Evolutionary conservation across 345 rosid genomes (phyloP).

Genomic region (Populus ilicifolia): DNA sequence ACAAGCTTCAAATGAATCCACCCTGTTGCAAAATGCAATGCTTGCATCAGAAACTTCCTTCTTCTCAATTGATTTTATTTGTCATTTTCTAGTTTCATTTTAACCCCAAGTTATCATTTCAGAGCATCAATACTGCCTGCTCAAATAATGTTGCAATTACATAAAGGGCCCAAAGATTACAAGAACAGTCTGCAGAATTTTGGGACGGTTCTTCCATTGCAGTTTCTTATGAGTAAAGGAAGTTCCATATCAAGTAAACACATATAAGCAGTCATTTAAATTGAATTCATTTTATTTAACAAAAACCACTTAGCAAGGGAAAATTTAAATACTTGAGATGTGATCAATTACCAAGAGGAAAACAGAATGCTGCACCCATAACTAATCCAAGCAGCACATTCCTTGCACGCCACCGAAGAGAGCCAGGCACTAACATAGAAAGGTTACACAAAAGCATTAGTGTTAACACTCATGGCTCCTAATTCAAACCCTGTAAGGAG

Average conservation of each 20-base stretch:
- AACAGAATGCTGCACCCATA: slow-evolving; percentile 73
- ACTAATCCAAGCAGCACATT: slow-evolving; percentile 74
- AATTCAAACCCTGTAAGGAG: neutral
- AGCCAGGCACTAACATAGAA: slow-evolving; percentile 67
- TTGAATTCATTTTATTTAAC: neutral
- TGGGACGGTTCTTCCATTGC: neutral
- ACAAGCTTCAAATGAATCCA: slow-evolving; percentile 85
- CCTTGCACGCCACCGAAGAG: slow-evolving; percentile 75
- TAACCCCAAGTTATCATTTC: neutral
- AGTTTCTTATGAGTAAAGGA: neutral
- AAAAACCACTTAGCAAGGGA: neutral
- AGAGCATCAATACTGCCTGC: neutral
- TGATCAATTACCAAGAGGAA: slow-evolving; percentile 60
- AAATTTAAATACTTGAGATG: neutral
- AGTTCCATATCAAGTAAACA: neutral
- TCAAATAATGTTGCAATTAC: neutral
- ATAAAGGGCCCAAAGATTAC: neutral
- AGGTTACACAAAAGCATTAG: neutral
- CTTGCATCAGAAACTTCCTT: neutral
- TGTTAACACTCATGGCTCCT: neutral
- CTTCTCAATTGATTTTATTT: neutral
- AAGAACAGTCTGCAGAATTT: neutral
- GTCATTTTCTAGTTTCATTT: neutral
- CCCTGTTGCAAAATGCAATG: slow-evolving; percentile 38
- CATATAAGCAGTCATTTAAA: neutral